Evolutionary conservation across 2,329 filamentous ascomycete species (phyloP).

Genomic region (Claviceps maximensis): DNA sequence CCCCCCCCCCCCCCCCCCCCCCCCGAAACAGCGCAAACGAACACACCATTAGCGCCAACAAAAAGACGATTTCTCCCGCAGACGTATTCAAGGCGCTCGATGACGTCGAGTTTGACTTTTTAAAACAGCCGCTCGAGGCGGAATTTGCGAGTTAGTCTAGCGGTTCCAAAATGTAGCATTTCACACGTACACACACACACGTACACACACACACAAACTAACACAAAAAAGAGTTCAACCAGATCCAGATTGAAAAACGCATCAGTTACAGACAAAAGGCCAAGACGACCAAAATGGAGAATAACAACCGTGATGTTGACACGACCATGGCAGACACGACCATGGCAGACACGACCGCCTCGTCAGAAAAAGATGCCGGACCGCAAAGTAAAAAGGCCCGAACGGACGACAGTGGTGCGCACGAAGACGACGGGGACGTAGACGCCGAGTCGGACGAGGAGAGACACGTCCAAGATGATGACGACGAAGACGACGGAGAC

Average conservation of each 20-base stretch:
- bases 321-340: conserved; percentile 27
- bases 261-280: conserved; percentile 59
- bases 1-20: no score
- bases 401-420: conserved; percentile 11
- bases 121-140: conserved; percentile 53
- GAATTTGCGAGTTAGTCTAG: conserved; percentile 56
- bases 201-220: neutral
- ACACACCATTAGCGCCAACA: conserved; percentile 49
- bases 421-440: conserved; percentile 15
- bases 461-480: conserved; percentile 30
- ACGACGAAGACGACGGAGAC: conserved; percentile 28
- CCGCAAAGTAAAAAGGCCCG: conserved; percentile 32
- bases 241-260: conserved; percentile 60
- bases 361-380: conserved; percentile 18
- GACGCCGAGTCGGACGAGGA: conserved; percentile 15
- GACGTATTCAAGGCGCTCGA: conserved; percentile 68
- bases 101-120: conserved; percentile 65
- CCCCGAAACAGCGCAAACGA: conserved; percentile 54
- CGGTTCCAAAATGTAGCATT: no score
- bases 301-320: conserved; percentile 12
- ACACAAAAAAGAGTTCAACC: conserved; percentile 49
- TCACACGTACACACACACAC: neutral
- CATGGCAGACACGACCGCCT: conserved; percentile 23
- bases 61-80: conserved; percentile 64
- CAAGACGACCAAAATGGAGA: conserved; percentile 39